Conservation (phyloP, 2,329 filamentous ascomycete genomes). For the Arthrobotrys sphaeroides region DNA sequence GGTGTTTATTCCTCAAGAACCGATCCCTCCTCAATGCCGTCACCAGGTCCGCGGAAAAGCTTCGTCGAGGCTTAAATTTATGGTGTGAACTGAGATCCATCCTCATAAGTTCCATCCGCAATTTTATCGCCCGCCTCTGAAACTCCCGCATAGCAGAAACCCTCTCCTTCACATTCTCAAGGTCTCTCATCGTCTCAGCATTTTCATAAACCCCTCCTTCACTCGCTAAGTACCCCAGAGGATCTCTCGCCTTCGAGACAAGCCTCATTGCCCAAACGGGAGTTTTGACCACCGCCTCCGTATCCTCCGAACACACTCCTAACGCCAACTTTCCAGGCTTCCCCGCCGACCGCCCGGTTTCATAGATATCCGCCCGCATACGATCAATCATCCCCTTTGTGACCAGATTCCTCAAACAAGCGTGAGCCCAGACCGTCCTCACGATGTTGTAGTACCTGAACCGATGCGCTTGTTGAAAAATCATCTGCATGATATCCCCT, state of each 20-base stretch:
- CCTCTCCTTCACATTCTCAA: conserved; percentile 14
- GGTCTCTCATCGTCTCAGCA: conserved; percentile 15
- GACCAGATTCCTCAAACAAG: conserved; percentile 34
- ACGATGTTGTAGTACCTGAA: conserved; percentile 45
- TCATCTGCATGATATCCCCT: conserved; percentile 15
- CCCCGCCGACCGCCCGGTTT: conserved; percentile 34
- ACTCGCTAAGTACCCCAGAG: conserved; percentile 15
- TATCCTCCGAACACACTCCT: conserved; percentile 34
- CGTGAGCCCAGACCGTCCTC: conserved; percentile 47
- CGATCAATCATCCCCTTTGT: conserved; percentile 48
- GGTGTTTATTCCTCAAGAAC: conserved; percentile 20
- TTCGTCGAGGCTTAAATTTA: conserved; percentile 20
- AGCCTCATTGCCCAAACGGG: conserved; percentile 45
- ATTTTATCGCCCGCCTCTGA: not conserved
- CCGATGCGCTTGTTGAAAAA: conserved; percentile 27
- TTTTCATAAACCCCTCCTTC: conserved; percentile 26
- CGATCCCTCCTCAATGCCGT: conserved; percentile 11
- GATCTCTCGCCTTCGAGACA: conserved; percentile 37
- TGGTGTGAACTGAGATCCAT: conserved; percentile 26
- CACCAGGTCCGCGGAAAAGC: conserved; percentile 19
- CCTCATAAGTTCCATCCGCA: conserved; percentile 42
- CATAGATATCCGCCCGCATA: conserved; percentile 48
- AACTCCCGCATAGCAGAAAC: conserved; percentile 6
- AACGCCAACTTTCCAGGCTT: conserved; percentile 44
- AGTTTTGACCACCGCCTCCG: conserved; percentile 33